Conservation (phyloP, 306 rosid species). For the Vigna unguiculata region DNA sequence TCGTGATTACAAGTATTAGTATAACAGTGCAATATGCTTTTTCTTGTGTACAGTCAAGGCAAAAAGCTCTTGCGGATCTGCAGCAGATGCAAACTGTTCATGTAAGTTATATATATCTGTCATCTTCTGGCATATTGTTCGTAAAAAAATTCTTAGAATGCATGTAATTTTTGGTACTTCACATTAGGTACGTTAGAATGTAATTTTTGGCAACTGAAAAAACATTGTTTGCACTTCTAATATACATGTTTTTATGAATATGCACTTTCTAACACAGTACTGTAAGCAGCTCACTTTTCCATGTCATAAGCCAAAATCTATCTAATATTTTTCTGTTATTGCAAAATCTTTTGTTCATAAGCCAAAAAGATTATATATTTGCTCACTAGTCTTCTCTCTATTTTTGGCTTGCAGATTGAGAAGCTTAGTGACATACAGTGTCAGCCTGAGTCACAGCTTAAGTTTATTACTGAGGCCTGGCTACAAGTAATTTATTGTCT, state of each 20-base stretch:
- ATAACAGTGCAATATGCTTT: slow-evolving; percentile 28
- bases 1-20: slow-evolving; percentile 27
- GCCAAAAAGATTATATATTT: slow-evolving; percentile 24
- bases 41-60: slow-evolving; percentile 77
- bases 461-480: slow-evolving; percentile 98
- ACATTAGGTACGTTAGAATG: not conserved
- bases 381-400: slow-evolving; percentile 11
- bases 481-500: slow-evolving; percentile 68
- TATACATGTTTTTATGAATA: slow-evolving; percentile 8
- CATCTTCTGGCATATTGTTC: not conserved
- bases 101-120: slow-evolving; percentile 54
- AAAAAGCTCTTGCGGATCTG: slow-evolving; percentile 90
- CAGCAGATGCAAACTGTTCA: slow-evolving; percentile 91
- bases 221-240: not conserved
- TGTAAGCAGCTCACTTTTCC: not conserved
- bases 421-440: slow-evolving; percentile 93
- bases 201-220: slow-evolving; percentile 25
- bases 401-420: slow-evolving; percentile 65
- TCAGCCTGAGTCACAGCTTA: slow-evolving; percentile 97
- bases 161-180: slow-evolving; percentile 16
- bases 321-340: not conserved
- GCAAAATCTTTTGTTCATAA: slow-evolving; percentile 9
- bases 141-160: not conserved
- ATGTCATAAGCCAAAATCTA: not conserved
- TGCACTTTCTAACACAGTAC: not conserved